phyloP scores from a whole-genome alignment of 73 alveolate genomes.

The Stentor coeruleus region DNA sequence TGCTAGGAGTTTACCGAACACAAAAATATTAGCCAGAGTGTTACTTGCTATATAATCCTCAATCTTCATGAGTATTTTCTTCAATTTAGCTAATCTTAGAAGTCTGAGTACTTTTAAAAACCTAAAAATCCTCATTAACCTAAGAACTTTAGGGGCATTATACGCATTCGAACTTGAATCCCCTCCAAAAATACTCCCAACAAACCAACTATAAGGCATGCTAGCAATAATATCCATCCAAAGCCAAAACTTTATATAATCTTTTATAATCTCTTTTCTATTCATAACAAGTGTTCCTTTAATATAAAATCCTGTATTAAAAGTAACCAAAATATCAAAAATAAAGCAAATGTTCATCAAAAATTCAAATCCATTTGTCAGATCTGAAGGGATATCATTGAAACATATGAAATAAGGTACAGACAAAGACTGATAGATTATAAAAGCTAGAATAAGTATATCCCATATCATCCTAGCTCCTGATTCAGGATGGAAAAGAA shows the following conservation, averaged over 20 bases:
- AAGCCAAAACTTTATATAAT: conserved; percentile 50
- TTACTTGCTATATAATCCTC: not conserved
- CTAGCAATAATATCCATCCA: conserved; percentile 50
- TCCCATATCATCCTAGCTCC: too few relatives aligned
- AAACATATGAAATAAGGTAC: conserved; percentile 48
- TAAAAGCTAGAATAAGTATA: conserved; percentile 28
- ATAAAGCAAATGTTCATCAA: conserved; percentile 39
- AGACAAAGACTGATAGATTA: conserved; percentile 36
- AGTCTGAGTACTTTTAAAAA: conserved; percentile 5
- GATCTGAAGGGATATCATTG: conserved; percentile 22
- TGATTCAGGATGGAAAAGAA: too few relatives aligned
- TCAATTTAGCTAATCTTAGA: not conserved
- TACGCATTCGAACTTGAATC: conserved; percentile 13
- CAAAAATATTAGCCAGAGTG: not conserved
- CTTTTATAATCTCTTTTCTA: conserved; percentile 29
- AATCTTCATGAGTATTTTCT: not conserved
- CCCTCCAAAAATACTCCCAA: conserved; percentile 31
- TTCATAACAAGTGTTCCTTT: conserved; percentile 50
- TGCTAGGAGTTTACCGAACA: not conserved
- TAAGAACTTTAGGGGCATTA: not conserved
- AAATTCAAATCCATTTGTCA: conserved; percentile 7
- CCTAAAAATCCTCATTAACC: not conserved
- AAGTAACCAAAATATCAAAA: conserved; percentile 44
- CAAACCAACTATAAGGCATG: conserved; percentile 32
- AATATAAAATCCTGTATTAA: conserved; percentile 50